Evolutionary conservation across 371 early-diverging fungal species (phyloP).

Genomic region (Mucor saturninus): DNA sequence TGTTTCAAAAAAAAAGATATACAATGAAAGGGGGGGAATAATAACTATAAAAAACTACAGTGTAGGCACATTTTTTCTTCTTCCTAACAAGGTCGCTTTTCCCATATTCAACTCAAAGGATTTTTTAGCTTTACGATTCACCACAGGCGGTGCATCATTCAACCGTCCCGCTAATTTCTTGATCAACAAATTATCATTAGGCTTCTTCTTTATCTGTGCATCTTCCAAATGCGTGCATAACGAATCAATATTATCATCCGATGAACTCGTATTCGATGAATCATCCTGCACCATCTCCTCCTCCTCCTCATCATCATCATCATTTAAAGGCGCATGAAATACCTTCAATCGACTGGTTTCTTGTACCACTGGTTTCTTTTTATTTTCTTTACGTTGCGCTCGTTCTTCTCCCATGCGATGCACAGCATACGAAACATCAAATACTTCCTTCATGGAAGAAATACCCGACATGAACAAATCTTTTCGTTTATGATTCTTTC

Average conservation of each 20-base stretch:
- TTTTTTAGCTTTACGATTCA: constrained; percentile 22
- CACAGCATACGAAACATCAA: constrained; percentile 65
- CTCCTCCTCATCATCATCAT: constrained; percentile 9
- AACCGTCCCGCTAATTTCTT: constrained; percentile 7
- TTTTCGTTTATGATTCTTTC: constrained; percentile 5
- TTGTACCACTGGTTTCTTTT: constrained; percentile 9
- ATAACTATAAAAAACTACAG: not conserved
- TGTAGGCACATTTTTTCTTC: constrained; percentile 22
- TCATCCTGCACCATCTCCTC: constrained; percentile 12
- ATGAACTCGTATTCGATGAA: not conserved
- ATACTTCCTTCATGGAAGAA: constrained; percentile 60
- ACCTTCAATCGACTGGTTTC: constrained; percentile 1
- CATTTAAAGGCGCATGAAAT: constrained; percentile 7
- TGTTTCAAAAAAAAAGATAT: not conserved
- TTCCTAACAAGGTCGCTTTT: constrained; percentile 50
- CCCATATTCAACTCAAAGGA: constrained; percentile 54
- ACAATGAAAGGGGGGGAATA: not conserved
- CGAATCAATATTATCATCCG: constrained; percentile 4
- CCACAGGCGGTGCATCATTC: not conserved
- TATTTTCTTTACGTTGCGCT: constrained; percentile 23
- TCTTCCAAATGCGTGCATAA: not conserved
- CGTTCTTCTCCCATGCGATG: constrained; percentile 67
- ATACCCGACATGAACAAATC: constrained; percentile 52
- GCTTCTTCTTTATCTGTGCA: not conserved
- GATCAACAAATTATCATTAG: constrained; percentile 1